Base-by-base conservation (phyloP, 2,329 filamentous ascomycete species). In the Botrytis deweyae region DNA sequence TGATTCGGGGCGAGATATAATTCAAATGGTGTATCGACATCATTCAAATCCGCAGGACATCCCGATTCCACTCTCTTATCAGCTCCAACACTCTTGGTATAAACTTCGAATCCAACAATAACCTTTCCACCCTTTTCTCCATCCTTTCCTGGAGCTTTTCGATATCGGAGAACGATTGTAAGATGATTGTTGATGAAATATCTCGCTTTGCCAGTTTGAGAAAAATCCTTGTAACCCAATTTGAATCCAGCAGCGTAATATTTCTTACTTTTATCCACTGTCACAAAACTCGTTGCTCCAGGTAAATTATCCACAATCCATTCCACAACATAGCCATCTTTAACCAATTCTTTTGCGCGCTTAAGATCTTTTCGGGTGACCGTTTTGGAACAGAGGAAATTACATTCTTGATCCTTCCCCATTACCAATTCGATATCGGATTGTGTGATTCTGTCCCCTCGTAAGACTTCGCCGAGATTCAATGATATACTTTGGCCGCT, bases 271-370 rank as follows among this genome's bases (percentile, higher is more conserved):
- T 94, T 94, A 82, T 97, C 94, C 52, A 93, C 91, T 0, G 93
- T 95, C 42, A 96, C 92, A 80, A 97, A 97, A 81, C 91, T 95
- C 14, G 94, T 97, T 52, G 94, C 94, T 10, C 94, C 94, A 1
- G 94, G 94, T 16, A 97, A 86, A 79, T 97, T 97, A 82, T 97
- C 94, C 76, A 96, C 92, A 77, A 97, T 97, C 94, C 94, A 97
- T 82, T 97, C 94, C 2, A 91, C 91, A n/a, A 96, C 90, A 81
- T 96, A 97, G 52, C 92, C 93, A 71, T 94, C 88, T 75, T 88
- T 88, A 58, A 97, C 91, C 79, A 97, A 84, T 75, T 94, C 86
- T 78, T 88, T 88, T 7, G 92, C 92, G 80, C 89, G 88, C 78
- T 88, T 87, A 74, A 97, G 82, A 65, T 91, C 91, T 64, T 86